Evolutionary conservation across 768 basidiomycete genomes (phyloP).

Genomic region (Calocera viscosa): DNA sequence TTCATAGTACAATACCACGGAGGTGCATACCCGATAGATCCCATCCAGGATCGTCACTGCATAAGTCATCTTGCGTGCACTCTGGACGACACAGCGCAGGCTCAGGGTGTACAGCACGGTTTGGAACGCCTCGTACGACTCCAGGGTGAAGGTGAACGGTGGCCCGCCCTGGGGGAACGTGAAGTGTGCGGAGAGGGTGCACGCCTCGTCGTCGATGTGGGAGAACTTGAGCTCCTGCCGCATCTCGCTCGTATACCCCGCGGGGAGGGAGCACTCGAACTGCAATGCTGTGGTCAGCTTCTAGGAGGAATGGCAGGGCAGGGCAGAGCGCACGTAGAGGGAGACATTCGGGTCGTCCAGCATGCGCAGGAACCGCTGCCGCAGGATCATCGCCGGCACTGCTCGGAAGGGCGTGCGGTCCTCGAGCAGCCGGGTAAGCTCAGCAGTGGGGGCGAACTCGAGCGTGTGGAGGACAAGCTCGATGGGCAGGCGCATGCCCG

Average conservation of each 20-base stretch:
- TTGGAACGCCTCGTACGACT: constrained; percentile 1
- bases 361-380: constrained; percentile 1
- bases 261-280: constrained; percentile 5
- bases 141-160: background rate
- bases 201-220: background rate
- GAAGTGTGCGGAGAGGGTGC: background rate
- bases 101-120: constrained; percentile 1
- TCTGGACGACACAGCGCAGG: background rate
- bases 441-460: constrained; percentile 1
- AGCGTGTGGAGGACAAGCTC: constrained; percentile 1
- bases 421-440: background rate
- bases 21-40: background rate
- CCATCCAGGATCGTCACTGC: background rate
- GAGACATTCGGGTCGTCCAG: background rate
- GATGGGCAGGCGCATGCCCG: background rate
- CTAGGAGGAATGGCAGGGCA: no score
- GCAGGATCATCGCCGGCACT: background rate
- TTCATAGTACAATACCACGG: no score
- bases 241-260: background rate
- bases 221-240: background rate
- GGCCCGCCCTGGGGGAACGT: constrained; percentile 3
- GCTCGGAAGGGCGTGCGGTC: background rate
- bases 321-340: background rate
- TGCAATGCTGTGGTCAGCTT: background rate
- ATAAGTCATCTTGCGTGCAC: background rate